Evolutionary conservation across 345 rosid species (phyloP), one percentile per base, ranked within the genome.

Genomic region (Isatis tinctoria): DNA sequence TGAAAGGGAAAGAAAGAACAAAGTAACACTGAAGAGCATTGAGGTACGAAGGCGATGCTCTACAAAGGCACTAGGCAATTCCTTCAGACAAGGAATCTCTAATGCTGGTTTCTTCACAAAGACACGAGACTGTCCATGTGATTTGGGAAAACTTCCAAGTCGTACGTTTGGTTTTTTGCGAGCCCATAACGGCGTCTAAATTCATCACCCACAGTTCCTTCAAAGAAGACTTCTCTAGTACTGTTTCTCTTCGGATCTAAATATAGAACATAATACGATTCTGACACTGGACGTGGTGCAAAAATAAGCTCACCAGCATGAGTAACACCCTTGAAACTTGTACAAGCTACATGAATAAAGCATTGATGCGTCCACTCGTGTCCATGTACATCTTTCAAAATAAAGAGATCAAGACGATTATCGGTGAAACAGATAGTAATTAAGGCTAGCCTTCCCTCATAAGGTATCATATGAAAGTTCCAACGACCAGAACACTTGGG

Each of bases 291-390:
- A 49, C 0, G 4, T 2, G 28, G 70, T 22, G 36, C n/a, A 37
- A 67, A 67, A 6, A 67, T 6, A 26, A 67, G n/a, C 61, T 52
- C 61, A 37, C 72, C 61, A 67, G 48, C 48, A 51, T 67, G 22
- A 51, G n/a, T 49, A 14, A 48, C 10, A 49, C 35, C 47, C 6
- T 2, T 4, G 3, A 22, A 66, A 8, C 8, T 6, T 39, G n/a
- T n/a, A 37, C 8, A 10, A 36, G 13, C 14, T 36, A 35, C 3
- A 49, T 5, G 11, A 26, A 47, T 9, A 20, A 36, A 24, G 24
- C 8, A 11, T 35, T 48, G 33, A 65, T 8, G 45, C 17, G 57
- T 33, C 70, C 45, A 65, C 8, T 47, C 14, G 58, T 48, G 18
- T 47, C 58, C n/a, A 65, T 18, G 5, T 33, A 13, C 44, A 35